Evolutionary conservation across 2,329 filamentous ascomycete species (phyloP), one percentile per base, ranked within the genome.

Genomic region (Stromatinia cepivora): DNA sequence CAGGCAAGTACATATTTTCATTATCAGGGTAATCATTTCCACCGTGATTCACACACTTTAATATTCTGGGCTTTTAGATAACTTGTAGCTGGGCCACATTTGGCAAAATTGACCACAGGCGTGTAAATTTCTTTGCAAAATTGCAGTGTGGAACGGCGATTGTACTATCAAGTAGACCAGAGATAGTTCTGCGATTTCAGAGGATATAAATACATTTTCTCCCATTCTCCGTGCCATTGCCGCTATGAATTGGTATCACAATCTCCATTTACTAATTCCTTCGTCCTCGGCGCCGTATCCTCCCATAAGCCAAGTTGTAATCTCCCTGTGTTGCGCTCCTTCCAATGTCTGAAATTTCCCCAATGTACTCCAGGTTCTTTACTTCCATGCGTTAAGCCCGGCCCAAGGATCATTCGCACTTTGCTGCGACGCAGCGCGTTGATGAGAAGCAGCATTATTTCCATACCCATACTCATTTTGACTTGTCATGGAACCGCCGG

Each of bases 401-500:
- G 89, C 88, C 89, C 89, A 92, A 10, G 89, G 90, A 82, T 92
- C 88, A 71, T 76, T 75, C 17, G 76, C 71, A 56, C 75, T 76
- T 45, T 78, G 74, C 63, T 78, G 78, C 63, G 77, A 72, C 67
- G 74, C 70, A 56, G 73, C 70, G 42, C 77, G 75, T 62, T 79
- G 77, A 73, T 79, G 78, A 61, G 66, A 53, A 45, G 67, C 66
- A 52, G 69, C 67, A 54, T 64, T 81, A 69, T 82, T 81, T 57
- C 78, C 78, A 63, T 84, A 82, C 20, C 85, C 84, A 79, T 89
- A 89, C 1, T 84, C 84, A 5, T 84, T 84, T 5, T 86, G 84
- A 11, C 85, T 85, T 3, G 85, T 83, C 10, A 69, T 81, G 79
- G 78, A 81, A 81, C 61, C 75, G 69, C 57, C 77, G 71, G 59